Conservation (phyloP, 2,329 filamentous ascomycete genomes). For the Periconia sp. region DNA sequence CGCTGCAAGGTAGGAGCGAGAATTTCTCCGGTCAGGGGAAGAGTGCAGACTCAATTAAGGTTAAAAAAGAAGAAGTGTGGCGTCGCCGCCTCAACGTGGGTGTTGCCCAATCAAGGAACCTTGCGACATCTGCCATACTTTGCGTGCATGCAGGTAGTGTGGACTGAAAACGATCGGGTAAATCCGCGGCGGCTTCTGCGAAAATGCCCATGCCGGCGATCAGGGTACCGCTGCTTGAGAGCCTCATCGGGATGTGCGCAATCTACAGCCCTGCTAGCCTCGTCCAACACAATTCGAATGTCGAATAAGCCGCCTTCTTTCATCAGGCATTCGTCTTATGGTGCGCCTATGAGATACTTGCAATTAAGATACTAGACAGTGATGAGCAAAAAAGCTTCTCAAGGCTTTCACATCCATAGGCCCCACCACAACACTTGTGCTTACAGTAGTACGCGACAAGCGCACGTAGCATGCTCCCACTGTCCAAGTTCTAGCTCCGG, state of each 20-base stretch:
- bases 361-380: conserved; percentile 2
- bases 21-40: conserved; percentile 21
- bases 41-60: conserved; percentile 15
- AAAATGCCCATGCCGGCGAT: conserved; percentile 12
- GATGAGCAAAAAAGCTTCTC: not conserved
- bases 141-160: too few relatives aligned
- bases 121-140: conserved; percentile 1
- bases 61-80: conserved; percentile 19
- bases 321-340: not conserved
- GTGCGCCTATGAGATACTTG: not conserved
- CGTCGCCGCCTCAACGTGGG: conserved; percentile 12
- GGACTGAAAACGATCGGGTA: too few relatives aligned
- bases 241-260: conserved; percentile 16
- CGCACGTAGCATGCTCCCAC: conserved; percentile 1
- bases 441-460: conserved; percentile 10
- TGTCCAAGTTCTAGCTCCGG: conserved; percentile 2
- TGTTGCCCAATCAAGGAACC: conserved; percentile 1
- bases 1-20: conserved; percentile 5
- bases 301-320: conserved; percentile 6
- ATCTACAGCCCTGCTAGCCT: conserved; percentile 19
- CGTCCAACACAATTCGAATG: conserved; percentile 15
- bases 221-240: conserved; percentile 13
- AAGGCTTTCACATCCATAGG: not conserved
- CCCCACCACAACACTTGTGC: conserved; percentile 9
- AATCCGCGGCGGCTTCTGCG: conserved; percentile 13